Evolutionary conservation across 768 basidiomycete genomes (phyloP).

Genomic region (Coprinopsis sp.): DNA sequence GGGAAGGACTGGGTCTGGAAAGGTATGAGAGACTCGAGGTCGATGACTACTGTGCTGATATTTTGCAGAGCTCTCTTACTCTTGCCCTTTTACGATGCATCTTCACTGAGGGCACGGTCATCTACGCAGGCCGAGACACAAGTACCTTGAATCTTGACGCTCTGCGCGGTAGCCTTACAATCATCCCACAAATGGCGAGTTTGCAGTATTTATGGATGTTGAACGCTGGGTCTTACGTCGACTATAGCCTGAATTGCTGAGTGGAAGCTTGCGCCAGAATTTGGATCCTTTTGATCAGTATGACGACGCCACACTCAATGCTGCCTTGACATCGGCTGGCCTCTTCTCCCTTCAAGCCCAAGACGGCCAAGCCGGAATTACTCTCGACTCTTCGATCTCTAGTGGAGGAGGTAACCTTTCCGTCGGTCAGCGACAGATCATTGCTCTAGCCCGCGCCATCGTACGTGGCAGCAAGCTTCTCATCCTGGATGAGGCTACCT

Average conservation of each 20-base stretch:
- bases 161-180: constrained; percentile 51
- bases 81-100: constrained; percentile 52
- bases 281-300: constrained; percentile 57
- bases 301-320: constrained; percentile 39
- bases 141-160: constrained; percentile 47
- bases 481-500: constrained; percentile 53
- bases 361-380: constrained; percentile 46
- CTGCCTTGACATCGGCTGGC: constrained; percentile 34
- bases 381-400: constrained; percentile 37
- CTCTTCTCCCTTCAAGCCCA: constrained; percentile 31
- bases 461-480: constrained; percentile 50
- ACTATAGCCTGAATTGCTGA: constrained; percentile 27
- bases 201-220: background rate
- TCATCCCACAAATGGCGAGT: constrained; percentile 45
- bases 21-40: too few species aligned
- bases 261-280: constrained; percentile 48
- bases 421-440: constrained; percentile 66
- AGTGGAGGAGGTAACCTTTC: constrained; percentile 65
- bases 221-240: background rate
- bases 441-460: constrained; percentile 56
- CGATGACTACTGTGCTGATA: background rate
- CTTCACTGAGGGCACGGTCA: constrained; percentile 45
- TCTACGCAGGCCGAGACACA: constrained; percentile 48
- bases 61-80: constrained; percentile 28
- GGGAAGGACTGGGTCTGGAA: constrained; percentile 39